Conservation (phyloP, 176 grass and related monocot species). For the Rhipidocladum racemiflorum region DNA sequence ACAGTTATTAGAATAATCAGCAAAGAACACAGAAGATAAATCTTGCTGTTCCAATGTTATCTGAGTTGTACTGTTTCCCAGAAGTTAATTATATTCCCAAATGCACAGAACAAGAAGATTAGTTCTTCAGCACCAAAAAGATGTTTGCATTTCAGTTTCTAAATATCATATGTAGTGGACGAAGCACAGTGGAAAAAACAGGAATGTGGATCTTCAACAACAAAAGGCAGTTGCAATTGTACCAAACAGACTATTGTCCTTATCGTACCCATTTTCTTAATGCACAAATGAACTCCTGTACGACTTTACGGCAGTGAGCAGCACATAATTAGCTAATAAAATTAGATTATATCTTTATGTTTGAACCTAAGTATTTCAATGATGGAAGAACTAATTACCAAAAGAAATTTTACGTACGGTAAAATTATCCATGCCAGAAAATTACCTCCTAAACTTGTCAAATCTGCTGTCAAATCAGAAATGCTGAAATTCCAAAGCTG, state of each 20-base stretch:
- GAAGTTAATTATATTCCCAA: not conserved
- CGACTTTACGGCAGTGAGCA: not conserved
- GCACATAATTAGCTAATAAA: not conserved
- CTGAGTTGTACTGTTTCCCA: not conserved
- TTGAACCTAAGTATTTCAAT: not conserved
- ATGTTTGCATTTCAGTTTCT: not conserved
- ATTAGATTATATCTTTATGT: not conserved
- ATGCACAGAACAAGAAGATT: not conserved
- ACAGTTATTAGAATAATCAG: not conserved
- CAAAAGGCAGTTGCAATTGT: not conserved
- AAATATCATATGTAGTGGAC: not conserved
- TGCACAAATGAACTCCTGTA: not conserved
- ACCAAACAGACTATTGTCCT: not conserved
- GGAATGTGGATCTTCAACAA: not conserved
- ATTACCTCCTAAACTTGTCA: slow-evolving; percentile 91
- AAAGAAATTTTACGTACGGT: not conserved
- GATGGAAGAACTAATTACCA: not conserved
- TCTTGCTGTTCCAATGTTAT: not conserved
- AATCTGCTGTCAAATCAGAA: slow-evolving; percentile 88
- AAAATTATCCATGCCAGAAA: slow-evolving; percentile 10
- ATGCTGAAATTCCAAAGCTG: slow-evolving; percentile 99
- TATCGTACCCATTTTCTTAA: not conserved
- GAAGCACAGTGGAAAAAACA: not conserved
- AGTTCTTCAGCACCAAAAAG: not conserved
- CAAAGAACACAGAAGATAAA: not conserved